phyloP scores from a whole-genome alignment of 179 eudicot genomes.

The Pouteria campechiana region DNA sequence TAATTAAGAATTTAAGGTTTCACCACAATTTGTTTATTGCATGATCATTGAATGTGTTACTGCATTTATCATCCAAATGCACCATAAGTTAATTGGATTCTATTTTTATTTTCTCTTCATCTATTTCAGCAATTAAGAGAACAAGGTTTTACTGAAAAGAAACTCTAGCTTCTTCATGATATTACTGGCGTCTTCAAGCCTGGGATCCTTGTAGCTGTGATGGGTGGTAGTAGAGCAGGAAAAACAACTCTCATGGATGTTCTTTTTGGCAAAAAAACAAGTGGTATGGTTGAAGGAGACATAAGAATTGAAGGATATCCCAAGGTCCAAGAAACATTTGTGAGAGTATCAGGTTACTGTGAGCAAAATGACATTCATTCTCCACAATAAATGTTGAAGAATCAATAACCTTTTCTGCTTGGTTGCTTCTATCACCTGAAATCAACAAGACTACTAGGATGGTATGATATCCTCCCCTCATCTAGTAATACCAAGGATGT shows the following conservation, averaged over 20 bases:
- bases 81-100: no score
- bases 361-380: constrained; percentile 29
- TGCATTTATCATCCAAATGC: no score
- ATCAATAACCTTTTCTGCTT: constrained; percentile 20
- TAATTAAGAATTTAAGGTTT: no score
- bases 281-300: constrained; percentile 18
- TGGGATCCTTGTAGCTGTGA: constrained; percentile 12
- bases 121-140: constrained; percentile 10
- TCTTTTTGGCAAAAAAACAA: constrained; percentile 19
- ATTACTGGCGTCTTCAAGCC: constrained; percentile 17
- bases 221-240: constrained; percentile 22
- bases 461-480: neutral
- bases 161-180: constrained; percentile 7
- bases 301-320: constrained; percentile 20
- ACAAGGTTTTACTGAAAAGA: constrained; percentile 4
- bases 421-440: constrained; percentile 18
- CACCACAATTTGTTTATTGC: no score
- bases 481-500: no score
- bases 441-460: constrained; percentile 8
- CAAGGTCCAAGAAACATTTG: constrained; percentile 22
- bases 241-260: constrained; percentile 28
- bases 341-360: constrained; percentile 21
- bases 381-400: constrained; percentile 19
- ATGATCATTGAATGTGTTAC: no score
- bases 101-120: neutral